These are phyloP conservation scores for Puccinia hordei DNA, from an alignment of 1,284 basidiomycete species.

Conservation along the genomic window DNA sequence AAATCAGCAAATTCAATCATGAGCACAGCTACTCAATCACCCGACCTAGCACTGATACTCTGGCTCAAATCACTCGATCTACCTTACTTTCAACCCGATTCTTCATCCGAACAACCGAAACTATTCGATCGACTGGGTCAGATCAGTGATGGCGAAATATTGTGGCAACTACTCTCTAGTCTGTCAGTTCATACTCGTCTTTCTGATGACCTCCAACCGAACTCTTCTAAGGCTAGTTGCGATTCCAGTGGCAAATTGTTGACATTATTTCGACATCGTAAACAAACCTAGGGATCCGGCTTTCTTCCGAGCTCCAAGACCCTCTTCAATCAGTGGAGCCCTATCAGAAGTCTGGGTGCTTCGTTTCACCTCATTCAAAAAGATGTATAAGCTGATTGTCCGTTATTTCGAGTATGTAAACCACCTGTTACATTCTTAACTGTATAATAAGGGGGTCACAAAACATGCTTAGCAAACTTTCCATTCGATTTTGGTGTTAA, in stretches of 20 bases:
- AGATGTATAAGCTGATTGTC: conserved; percentile 79
- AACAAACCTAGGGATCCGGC: conserved; percentile 16
- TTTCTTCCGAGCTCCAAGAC: conserved; percentile 46
- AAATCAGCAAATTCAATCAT: background rate
- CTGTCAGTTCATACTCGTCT: conserved; percentile 20
- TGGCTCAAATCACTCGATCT: conserved; percentile 45
- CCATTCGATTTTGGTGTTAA: conserved; percentile 67
- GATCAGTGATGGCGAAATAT: conserved; percentile 39
- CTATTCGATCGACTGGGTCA: conserved; percentile 22
- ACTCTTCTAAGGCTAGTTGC: background rate
- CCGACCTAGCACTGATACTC: conserved; percentile 24
- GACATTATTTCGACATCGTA: background rate
- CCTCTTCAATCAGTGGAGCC: conserved; percentile 44
- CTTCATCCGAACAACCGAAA: background rate
- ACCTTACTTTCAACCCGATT: conserved; percentile 18
- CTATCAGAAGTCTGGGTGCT: conserved; percentile 81
- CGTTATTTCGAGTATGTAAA: conserved; percentile 70
- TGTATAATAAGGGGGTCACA: background rate
- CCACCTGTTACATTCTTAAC: background rate
- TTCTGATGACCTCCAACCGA: background rate
- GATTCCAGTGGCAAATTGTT: background rate
- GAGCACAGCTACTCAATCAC: background rate
- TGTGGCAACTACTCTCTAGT: conserved; percentile 41
- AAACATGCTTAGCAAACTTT: background rate
- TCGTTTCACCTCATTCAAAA: conserved; percentile 78